Base-by-base conservation (phyloP, 1,139 yeast genomes). In the Candida buenavistaensis region DNA sequence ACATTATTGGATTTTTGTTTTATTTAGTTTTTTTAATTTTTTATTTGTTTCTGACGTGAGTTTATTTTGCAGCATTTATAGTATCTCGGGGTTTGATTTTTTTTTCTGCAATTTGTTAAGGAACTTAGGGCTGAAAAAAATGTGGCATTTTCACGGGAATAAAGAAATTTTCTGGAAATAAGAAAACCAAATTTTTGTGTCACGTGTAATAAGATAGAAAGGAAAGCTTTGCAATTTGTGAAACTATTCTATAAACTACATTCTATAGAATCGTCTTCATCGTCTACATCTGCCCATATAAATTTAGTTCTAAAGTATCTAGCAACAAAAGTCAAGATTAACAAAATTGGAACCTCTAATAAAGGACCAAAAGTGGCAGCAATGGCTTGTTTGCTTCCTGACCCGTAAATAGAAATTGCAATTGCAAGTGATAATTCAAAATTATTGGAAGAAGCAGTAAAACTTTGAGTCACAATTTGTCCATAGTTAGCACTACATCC, bases 341-440 rank as follows among this genome's bases (percentile, higher is more conserved):
- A 51, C 31, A 78, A 54, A 3, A 77, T 67, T 2, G 82, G 82
- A 5, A 76, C 77, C 46, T 77, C 82, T 17, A 76, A 52, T 26
- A 78, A 57, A 2, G 83, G 82, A 1, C 82, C 83, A 50, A 75
- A 74, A 0, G 81, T 75, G 2, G 82, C 76, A 3, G 83, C 82
- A 32, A 78, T 64, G 2, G 82, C 75, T 48, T 78, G 72, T 37
- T 72, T 63, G 43, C 78, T 69, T 4, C 72, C 73, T 17, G 65
- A 57, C 2, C 83, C 83, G 55, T 71, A 78, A 6, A 74, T 46
- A 0, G 80, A 67, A 10, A 74, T 71, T 2, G 81, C 77, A 11
- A 78, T 69, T 3, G 82, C 80, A 30, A 76, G 57, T 36, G 78
- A 72, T 31, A 76, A 55, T 46, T 76, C 81, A 36, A 61, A 61